Conservation (phyloP, 129 eudicot genomes). For the Scalesia atractyloides region DNA sequence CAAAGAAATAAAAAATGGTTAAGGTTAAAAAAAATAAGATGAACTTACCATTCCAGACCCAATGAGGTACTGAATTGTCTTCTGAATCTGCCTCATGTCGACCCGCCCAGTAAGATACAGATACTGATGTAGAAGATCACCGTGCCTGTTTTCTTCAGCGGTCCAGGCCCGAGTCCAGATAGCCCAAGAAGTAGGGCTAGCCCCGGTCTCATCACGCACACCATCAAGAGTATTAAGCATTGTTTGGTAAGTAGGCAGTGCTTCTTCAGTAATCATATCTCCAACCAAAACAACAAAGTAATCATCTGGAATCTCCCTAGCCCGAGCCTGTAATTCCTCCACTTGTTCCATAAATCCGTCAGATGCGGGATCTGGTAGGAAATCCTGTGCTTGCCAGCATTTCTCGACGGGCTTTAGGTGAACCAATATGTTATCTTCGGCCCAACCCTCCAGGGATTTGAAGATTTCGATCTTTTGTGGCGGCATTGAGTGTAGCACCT, state of each 20-base stretch:
- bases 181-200: slow-evolving; percentile 87
- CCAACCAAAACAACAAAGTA: slow-evolving; percentile 82
- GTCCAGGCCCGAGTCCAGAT: slow-evolving; percentile 97
- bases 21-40: not conserved
- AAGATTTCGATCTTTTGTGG: slow-evolving; percentile 84
- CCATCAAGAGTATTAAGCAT: slow-evolving; percentile 94
- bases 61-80: slow-evolving; percentile 84
- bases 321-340: slow-evolving; percentile 66
- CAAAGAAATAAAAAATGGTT: not conserved
- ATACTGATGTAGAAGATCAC: slow-evolving; percentile 86
- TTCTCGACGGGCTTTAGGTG: slow-evolving; percentile 84
- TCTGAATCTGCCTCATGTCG: slow-evolving; percentile 81
- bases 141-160: slow-evolving; percentile 97
- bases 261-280: slow-evolving; percentile 95
- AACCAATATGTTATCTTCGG: slow-evolving; percentile 59
- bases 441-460: slow-evolving; percentile 78
- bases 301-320: slow-evolving; percentile 89
- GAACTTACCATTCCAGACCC: slow-evolving; percentile 91
- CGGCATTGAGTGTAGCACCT: slow-evolving; percentile 86
- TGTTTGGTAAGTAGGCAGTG: slow-evolving; percentile 89
- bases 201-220: slow-evolving; percentile 91
- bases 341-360: slow-evolving; percentile 83
- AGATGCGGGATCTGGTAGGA: slow-evolving; percentile 81
- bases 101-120: slow-evolving; percentile 82
- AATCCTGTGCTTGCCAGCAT: slow-evolving; percentile 94